phyloP scores from a whole-genome alignment of 768 basidiomycete genomes.

The Tephrocybe sp. region DNA sequence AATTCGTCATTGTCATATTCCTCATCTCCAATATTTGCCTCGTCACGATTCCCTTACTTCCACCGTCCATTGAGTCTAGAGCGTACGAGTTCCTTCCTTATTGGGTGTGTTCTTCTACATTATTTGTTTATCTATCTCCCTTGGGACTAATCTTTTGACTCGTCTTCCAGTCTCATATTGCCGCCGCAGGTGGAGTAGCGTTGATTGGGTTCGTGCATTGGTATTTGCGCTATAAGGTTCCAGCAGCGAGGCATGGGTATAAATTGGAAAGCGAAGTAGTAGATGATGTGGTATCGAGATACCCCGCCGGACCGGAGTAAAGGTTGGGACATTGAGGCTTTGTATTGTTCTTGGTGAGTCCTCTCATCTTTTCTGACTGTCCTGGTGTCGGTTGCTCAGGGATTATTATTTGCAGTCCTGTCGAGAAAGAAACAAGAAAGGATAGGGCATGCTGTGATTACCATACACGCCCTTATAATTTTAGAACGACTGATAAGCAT shows the following conservation, averaged over 20 bases:
- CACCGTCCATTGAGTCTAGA: conserved; percentile 48
- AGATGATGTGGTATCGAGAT: background rate
- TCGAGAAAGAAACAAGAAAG: no score
- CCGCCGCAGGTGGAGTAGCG: conserved; percentile 42
- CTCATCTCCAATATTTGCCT: conserved; percentile 66
- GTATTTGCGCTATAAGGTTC: conserved; percentile 49
- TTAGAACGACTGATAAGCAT: no score
- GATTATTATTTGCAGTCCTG: no score
- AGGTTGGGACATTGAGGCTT: background rate
- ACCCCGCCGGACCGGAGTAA: background rate
- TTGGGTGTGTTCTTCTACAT: conserved; percentile 64
- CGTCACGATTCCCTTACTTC: conserved; percentile 56
- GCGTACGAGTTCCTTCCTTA: conserved; percentile 63
- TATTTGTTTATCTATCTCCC: background rate
- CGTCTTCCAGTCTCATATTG: conserved; percentile 42
- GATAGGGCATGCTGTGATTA: no score
- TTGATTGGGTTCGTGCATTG: conserved; percentile 53
- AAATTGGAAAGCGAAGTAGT: conserved; percentile 32
- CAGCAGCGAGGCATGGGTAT: conserved; percentile 48
- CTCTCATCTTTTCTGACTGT: no score
- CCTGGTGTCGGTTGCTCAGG: no score
- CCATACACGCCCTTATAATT: no score
- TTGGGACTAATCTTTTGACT: conserved; percentile 1
- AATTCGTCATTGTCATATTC: conserved; percentile 47
- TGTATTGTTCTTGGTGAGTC: background rate